These are phyloP conservation scores for Xylaria sp. DNA, from an alignment of 2,329 filamentous ascomycete species.

Conservation along the genomic window DNA sequence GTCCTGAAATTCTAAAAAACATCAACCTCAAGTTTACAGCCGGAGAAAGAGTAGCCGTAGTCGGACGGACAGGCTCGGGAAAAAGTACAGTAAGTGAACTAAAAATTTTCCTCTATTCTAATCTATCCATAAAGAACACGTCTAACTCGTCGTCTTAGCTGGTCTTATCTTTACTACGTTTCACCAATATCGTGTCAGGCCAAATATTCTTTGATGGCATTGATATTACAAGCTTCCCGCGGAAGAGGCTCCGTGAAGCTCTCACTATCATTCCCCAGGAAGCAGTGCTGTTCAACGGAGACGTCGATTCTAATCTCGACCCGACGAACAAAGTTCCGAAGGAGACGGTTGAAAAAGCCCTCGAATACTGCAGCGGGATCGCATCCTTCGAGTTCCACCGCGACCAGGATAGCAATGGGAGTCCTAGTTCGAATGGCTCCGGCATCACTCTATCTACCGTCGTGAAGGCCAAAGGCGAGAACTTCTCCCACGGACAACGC, in stretches of 20 bases:
- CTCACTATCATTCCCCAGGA: slow-evolving; percentile 70
- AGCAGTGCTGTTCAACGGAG: slow-evolving; percentile 65
- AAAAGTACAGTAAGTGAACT: slow-evolving; percentile 75
- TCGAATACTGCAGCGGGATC: slow-evolving; percentile 71
- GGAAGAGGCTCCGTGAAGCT: slow-evolving; percentile 61
- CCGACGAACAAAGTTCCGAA: slow-evolving; percentile 67
- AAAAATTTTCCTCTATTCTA: neutral
- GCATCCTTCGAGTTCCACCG: slow-evolving; percentile 53
- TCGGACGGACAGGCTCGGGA: slow-evolving; percentile 83
- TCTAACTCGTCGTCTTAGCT: slow-evolving; percentile 49
- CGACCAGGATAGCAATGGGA: slow-evolving; percentile 38
- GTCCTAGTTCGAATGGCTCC: slow-evolving; percentile 40
- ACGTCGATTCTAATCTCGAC: slow-evolving; percentile 68
- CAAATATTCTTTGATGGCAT: slow-evolving; percentile 65
- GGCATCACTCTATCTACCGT: slow-evolving; percentile 56
- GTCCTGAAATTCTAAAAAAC: slow-evolving; percentile 60
- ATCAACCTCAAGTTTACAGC: slow-evolving; percentile 65
- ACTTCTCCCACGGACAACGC: slow-evolving; percentile 67
- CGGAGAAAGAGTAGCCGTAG: slow-evolving; percentile 80
- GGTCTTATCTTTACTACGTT: slow-evolving; percentile 64
- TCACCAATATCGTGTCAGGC: slow-evolving; percentile 62
- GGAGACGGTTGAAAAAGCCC: slow-evolving; percentile 64
- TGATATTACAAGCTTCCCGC: slow-evolving; percentile 63
- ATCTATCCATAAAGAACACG: neutral
- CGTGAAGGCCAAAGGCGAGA: slow-evolving; percentile 64